phyloP scores from a whole-genome alignment of 495 filamentous ascomycete genomes.

The Penicillium desertorum region DNA sequence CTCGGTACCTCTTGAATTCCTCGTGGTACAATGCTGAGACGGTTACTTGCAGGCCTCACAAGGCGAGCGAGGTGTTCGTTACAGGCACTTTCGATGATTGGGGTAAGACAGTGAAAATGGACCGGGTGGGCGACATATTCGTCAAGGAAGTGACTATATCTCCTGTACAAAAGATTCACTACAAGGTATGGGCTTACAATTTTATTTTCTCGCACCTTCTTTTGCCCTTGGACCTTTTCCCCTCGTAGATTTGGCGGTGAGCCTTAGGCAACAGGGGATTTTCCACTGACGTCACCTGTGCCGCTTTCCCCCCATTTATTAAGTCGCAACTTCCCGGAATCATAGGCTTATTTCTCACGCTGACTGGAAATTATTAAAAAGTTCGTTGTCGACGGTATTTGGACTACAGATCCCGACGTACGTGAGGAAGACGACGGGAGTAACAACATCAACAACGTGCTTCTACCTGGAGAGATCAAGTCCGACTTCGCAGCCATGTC shows the following conservation, averaged over 20 bases:
- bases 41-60: constrained; percentile 60
- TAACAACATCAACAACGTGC: constrained; percentile 86
- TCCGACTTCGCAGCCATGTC: constrained; percentile 54
- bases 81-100: constrained; percentile 96
- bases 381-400: constrained; percentile 91
- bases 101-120: constrained; percentile 77
- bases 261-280: constrained; percentile 9
- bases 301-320: constrained; percentile 4
- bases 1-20: constrained; percentile 6
- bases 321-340: constrained; percentile 13
- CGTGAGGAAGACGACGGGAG: constrained; percentile 75
- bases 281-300: constrained; percentile 39
- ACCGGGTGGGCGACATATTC: constrained; percentile 67
- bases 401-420: constrained; percentile 75
- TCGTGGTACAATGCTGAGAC: constrained; percentile 34
- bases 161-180: constrained; percentile 65
- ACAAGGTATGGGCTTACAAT: constrained; percentile 63
- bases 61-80: constrained; percentile 84
- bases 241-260: constrained; percentile 24
- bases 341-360: neutral
- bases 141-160: constrained; percentile 75
- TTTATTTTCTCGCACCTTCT: constrained; percentile 8
- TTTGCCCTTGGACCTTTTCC: constrained; percentile 6
- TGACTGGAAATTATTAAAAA: constrained; percentile 35
- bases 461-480: constrained; percentile 69